Evolutionary conservation across 1,284 basidiomycete genomes (phyloP), one percentile per base, ranked within the genome.

Genomic region (Phlebopus sp.): DNA sequence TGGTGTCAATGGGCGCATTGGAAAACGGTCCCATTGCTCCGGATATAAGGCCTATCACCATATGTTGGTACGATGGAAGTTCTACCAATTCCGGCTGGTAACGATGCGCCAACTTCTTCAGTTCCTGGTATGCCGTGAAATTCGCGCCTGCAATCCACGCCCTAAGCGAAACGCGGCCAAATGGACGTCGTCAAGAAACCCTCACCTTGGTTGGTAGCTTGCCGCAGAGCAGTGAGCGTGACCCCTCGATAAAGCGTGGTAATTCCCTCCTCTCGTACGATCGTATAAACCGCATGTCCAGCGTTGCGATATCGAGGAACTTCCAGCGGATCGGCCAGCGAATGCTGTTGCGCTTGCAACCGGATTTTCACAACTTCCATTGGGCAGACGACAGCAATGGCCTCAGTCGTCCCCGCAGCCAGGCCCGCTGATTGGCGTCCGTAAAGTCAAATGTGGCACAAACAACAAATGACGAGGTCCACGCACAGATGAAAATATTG

Each of bases 311-410:
- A 99, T 63, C 92, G 81, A 2, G 97, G 97, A 29, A 84, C 77
- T 66, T 99, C 96, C 46, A 97, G 73, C 34, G 96, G 97, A 69
- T 99, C 96, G 9, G 95, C 92, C 50, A 99, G 79, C 32, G 96
- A 98, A 72, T 99, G 96, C 67, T 92, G 90, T 68, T 99, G 97
- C 6, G 97, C 96, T 72, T 99, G 96, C 59, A 99, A 75, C 47
- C 97, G 85, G 65, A 99, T 99, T 77, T 99, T 99, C 66, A 99
- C 92, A 37, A 99, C 96, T 67, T 99, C 96, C 96, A 99, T 99
- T 0, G 96, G 96, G 49, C 92, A 97, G 10, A 99, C 96, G 34
- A 99, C 93, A 9, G 84, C 77, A 14, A 99, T 84, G 5, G 96
- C 96, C 71, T 97, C 96, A 1, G 94, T 93, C 14, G 89, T 90